These are phyloP conservation scores for Lecanosticta acicola DNA, from an alignment of 2,329 filamentous ascomycete species.

Conservation along the genomic window DNA sequence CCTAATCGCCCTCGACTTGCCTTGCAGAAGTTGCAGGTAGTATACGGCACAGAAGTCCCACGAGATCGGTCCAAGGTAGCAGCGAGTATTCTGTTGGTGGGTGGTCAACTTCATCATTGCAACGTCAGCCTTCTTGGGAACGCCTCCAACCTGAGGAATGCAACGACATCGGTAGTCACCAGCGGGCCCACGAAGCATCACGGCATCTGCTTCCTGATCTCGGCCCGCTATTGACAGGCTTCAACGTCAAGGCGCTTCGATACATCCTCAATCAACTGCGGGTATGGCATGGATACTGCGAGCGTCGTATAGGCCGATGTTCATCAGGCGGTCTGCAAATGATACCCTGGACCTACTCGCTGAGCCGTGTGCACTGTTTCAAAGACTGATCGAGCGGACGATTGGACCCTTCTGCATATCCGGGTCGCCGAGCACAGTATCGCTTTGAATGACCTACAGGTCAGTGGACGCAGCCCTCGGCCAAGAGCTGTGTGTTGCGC, in stretches of 20 bases:
- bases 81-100: slow-evolving; percentile 4
- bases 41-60: slow-evolving; percentile 22
- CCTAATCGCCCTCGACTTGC: slow-evolving; percentile 6
- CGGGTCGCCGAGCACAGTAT: slow-evolving; percentile 12
- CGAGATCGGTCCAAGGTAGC: slow-evolving; percentile 18
- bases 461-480: slow-evolving; percentile 7
- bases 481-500: slow-evolving; percentile 11
- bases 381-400: slow-evolving; percentile 24
- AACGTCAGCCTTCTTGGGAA: slow-evolving; percentile 22
- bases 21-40: neutral
- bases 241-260: slow-evolving; percentile 10
- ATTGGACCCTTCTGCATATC: slow-evolving; percentile 21
- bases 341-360: slow-evolving; percentile 14
- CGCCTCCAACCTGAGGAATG: slow-evolving; percentile 29
- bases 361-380: slow-evolving; percentile 24
- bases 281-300: no score
- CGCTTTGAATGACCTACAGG: slow-evolving; percentile 7
- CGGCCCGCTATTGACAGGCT: slow-evolving; percentile 10
- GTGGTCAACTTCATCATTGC: slow-evolving; percentile 18
- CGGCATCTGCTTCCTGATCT: slow-evolving; percentile 5
- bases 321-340: slow-evolving; percentile 23
- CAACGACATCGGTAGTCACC: slow-evolving; percentile 19
- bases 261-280: slow-evolving; percentile 8
- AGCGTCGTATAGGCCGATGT: slow-evolving; percentile 1
- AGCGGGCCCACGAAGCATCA: slow-evolving; percentile 2